phyloP scores from a whole-genome alignment of 2,329 filamentous ascomycete species.

The Scedosporium minutisporum region DNA sequence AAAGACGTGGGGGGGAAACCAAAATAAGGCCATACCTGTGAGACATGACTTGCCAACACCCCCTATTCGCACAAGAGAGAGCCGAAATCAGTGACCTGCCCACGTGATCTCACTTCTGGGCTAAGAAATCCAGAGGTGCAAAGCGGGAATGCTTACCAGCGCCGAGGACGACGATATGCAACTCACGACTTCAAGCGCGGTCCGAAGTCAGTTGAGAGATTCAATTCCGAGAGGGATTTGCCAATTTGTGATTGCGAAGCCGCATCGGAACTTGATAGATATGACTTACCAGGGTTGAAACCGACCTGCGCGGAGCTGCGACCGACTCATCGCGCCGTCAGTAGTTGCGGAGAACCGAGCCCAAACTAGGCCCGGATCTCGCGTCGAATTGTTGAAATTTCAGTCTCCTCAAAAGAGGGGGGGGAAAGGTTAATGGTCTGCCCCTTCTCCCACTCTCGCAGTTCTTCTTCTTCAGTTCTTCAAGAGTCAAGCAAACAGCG shows the following conservation, averaged over 20 bases:
- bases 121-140: conserved; percentile 5
- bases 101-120: background rate
- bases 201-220: conserved; percentile 13
- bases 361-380: background rate
- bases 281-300: conserved; percentile 12
- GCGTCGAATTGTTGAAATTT: background rate
- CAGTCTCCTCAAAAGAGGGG: background rate
- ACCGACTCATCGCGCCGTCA: background rate
- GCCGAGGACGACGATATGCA: conserved; percentile 73
- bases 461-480: background rate
- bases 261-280: background rate
- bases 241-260: background rate
- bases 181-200: conserved; percentile 52
- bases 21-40: conserved; percentile 10
- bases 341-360: background rate
- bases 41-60: conserved; percentile 12
- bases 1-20: background rate
- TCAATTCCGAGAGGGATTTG: conserved; percentile 19
- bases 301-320: conserved; percentile 1
- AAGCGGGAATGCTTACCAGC: conserved; percentile 47
- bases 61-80: conserved; percentile 5
- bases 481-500: background rate
- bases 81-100: conserved; percentile 7
- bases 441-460: background rate
- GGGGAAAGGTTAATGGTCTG: background rate